These are phyloP conservation scores for Aspergillus proliferans DNA, from an alignment of 2,329 filamentous ascomycete species.

Conservation along the genomic window DNA sequence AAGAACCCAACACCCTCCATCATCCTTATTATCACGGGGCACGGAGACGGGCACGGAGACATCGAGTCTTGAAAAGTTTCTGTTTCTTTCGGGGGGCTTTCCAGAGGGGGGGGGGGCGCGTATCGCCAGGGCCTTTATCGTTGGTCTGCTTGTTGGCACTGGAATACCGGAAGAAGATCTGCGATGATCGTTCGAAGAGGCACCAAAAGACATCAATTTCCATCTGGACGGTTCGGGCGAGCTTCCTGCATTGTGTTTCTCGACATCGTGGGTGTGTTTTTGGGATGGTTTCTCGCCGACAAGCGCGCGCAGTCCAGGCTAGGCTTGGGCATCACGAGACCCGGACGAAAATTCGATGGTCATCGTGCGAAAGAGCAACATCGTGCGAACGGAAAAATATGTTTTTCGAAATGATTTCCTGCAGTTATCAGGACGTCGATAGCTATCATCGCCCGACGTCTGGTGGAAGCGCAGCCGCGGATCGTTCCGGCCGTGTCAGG, in stretches of 20 bases:
- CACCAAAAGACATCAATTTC: background rate
- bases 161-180: background rate
- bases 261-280: background rate
- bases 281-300: background rate
- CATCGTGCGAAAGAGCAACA: background rate
- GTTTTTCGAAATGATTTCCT: too few species aligned
- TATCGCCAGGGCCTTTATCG: background rate
- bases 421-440: background rate
- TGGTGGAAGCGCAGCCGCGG: conserved; percentile 19
- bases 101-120: background rate
- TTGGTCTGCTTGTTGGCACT: background rate
- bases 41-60: background rate
- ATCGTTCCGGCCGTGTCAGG: conserved; percentile 17
- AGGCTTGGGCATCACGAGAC: background rate
- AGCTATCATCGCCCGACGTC: background rate
- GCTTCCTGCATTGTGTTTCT: background rate
- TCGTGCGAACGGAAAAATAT: background rate
- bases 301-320: background rate
- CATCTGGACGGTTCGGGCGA: background rate
- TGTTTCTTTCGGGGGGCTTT: background rate
- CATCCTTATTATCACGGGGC: background rate
- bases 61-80: background rate
- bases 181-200: background rate
- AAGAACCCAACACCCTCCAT: background rate
- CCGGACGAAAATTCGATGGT: background rate